Evolutionary conservation across 805 yeast genomes (phyloP), one percentile per base, ranked within the genome.

Genomic region (Lipomyces orientalis): DNA sequence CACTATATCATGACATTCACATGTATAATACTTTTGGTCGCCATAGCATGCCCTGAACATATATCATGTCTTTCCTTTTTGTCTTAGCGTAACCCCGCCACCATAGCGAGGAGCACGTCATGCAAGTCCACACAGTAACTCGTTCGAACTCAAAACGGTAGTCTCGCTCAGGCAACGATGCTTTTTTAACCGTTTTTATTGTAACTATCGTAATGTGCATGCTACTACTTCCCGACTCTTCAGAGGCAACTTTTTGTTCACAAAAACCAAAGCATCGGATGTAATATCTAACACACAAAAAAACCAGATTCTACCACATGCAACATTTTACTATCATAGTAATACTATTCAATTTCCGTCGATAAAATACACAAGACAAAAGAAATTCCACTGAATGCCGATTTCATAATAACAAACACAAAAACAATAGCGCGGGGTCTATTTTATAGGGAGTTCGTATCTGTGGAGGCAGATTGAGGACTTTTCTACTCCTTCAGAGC

Each of bases 401-500:
- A 54, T 19, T 34, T n/a, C n/a, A 54, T 31, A 54, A 54, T 43
- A 43, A 43, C n/a, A 43, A 43, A 43, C 49, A 43, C 49, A 43
- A n/a, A 19, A 43, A 25, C 29, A 25, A 25, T 25, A 25, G 29
- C 25, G 22, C 22, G 8, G 35, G 37, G 37, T 58, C 51, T 52
- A 60, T 22, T 29, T 29, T 25, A 46, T 33, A 46, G 10, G 16
- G 22, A 59, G 35, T 43, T 43, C 46, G 37, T 43, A 31, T 39
- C 39, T n/a, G 29, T 19, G 33, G n/a, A n/a, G n/a, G 19, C 58
- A 22, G 46, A 64, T 1, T 9, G 58, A 54, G 22, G 57, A 4
- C 16, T 25, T 54, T 7, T 64, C 49, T 54, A 60, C 65, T 64
- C 66, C 37, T 25, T 60, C 31, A 64, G 54, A 9, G 65, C 58